Base-by-base conservation (phyloP, 345 rosid species). In the Ailanthus altissimus region DNA sequence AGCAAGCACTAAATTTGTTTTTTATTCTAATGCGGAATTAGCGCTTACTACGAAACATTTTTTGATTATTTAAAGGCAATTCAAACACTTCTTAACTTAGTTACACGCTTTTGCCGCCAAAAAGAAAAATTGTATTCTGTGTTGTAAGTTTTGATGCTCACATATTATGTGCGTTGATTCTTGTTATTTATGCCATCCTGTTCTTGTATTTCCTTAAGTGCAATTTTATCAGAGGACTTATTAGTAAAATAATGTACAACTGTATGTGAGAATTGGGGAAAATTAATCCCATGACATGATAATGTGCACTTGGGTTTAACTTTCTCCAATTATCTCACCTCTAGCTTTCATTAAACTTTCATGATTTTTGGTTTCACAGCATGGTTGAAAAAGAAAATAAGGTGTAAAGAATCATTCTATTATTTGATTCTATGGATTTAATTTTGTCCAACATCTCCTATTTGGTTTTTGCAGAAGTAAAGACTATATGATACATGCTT, bases 261-360 rank as follows among this genome's bases (percentile, higher is more conserved):
- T 28, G 57, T 46, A 46, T 2, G 56, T 58, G 16, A 73, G 67
- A 58, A 73, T 1, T 20, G 36, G 59, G 28, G 68, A 26, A 45
- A 74, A 74, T 47, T 74, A 32, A 74, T 74, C 69, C 45, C 10
- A 12, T 18, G 13, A 16, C 43, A 45, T 16, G 20, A 11, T 7
- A 26, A 26, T 46, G 20, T 6, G 18, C 12, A 51, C 6, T 20
- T 4, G 62, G 61, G 61, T 70, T 53, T 53, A 70, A 70, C 20
- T 36, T 70, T 54, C 61, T 18, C 15, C 46, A 51, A n/a, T n/a
- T 11, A 70, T 70, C 74, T 70, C 58, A 53, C 62, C 49, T 53
- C 61, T 12, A 38, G 28, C 16, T 36, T 70, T 51, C 32, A 20
- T 28, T n/a, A 38, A 36, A 20, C 13, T 70, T 32, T 8, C 5